A percentile compares a stretch with the other conserved stretches of the same genome.
These are phyloP conservation scores for Podospora comata DNA, from an alignment of 495 filamentous ascomycete species.

Conservation along the genomic window DNA sequence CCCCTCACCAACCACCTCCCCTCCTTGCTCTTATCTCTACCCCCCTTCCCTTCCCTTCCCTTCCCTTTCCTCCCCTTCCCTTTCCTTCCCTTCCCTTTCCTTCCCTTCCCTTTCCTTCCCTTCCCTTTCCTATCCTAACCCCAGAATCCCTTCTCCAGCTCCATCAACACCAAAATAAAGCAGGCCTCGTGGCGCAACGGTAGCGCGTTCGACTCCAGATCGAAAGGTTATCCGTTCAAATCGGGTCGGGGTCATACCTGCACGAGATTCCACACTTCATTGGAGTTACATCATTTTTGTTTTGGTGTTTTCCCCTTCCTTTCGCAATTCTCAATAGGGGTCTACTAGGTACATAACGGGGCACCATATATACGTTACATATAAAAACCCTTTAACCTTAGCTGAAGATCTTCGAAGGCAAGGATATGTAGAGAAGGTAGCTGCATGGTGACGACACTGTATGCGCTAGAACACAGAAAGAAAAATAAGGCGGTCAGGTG, in stretches of 20 bases:
- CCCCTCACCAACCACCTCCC: too few species aligned
- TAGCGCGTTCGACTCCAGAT: conserved; percentile 16
- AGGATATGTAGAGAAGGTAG: neutral
- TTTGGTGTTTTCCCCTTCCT: too few species aligned
- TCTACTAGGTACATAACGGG: neutral
- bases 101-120: too few species aligned
- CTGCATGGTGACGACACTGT: neutral
- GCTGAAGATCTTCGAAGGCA: neutral
- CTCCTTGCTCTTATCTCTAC: too few species aligned
- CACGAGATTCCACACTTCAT: neutral
- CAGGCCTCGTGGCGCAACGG: conserved; percentile 10
- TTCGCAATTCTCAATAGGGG: too few species aligned
- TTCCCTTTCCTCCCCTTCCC: neutral
- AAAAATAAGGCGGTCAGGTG: too few species aligned
- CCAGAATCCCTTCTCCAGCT: neutral
- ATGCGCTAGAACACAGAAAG: neutral
- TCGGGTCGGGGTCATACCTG: conserved; percentile 12
- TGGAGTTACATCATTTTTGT: neutral
- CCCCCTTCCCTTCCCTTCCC: too few species aligned
- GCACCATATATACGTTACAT: neutral
- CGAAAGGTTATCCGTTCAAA: conserved; percentile 20
- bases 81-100: neutral
- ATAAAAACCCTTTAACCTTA: too few species aligned
- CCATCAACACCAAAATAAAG: neutral
- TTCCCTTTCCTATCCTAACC: neutral